Evolutionary conservation across 768 basidiomycete genomes (phyloP).

Genomic region (Antrodiella citrinella): DNA sequence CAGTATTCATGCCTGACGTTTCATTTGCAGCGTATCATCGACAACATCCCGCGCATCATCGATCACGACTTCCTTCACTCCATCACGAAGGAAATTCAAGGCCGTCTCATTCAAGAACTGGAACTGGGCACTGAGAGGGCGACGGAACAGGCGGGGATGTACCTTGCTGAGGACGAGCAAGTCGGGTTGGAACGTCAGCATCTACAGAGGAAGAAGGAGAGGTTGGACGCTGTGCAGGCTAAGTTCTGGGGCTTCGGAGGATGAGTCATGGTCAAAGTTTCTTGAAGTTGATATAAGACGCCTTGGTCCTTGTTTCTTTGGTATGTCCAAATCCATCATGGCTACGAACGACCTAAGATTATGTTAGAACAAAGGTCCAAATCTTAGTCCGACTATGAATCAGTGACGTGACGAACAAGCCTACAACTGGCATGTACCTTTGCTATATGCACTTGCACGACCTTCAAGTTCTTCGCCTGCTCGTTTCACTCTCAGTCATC

Average conservation of each 20-base stretch:
- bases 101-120: conserved; percentile 1
- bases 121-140: conserved; percentile 5
- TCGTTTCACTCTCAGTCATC: too few relatives aligned
- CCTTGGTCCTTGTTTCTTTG: too few relatives aligned
- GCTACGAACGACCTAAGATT: too few relatives aligned
- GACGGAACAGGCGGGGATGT: conserved; percentile 2
- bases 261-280: background rate
- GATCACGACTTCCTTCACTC: conserved; percentile 11
- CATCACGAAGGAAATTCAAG: conserved; percentile 5
- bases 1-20: background rate
- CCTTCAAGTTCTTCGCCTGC: too few relatives aligned
- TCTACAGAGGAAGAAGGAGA: conserved; percentile 7
- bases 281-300: too few relatives aligned
- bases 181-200: background rate
- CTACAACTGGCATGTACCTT: too few relatives aligned
- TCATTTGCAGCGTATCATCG: conserved; percentile 8
- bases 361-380: too few relatives aligned
- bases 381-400: too few relatives aligned
- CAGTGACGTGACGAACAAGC: too few relatives aligned
- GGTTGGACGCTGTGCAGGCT: conserved; percentile 4
- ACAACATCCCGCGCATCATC: conserved; percentile 12
- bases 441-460: too few relatives aligned
- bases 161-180: conserved; percentile 9
- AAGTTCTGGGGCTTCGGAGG: conserved; percentile 5
- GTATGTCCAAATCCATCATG: too few relatives aligned